Base-by-base conservation (phyloP, 768 basidiomycete genomes). In the Neoboletus magnificus region DNA sequence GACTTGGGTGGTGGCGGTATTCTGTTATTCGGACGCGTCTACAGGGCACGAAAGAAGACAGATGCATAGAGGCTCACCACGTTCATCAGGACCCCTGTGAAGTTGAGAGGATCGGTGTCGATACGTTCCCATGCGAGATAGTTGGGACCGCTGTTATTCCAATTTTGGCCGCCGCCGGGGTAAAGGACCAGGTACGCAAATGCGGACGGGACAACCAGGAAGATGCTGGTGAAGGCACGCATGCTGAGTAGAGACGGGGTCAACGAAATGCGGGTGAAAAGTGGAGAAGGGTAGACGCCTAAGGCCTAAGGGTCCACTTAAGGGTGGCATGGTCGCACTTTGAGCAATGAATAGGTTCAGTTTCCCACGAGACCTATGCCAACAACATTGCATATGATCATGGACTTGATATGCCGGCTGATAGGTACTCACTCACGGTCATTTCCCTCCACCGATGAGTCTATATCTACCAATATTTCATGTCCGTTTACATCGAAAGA, bases 61-160 rank as follows among this genome's bases (percentile, higher is more conserved):
- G 4, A 9, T 2, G 51, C 35, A 18, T 39, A 44, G 23, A 16
- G 23, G 11, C 78, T 42, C 51, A 85, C 89, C 66, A 77, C 69
- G 73, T 89, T 89, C 58, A 76, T 78, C 45, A 95, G 77, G 48
- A 91, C 73, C 46, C 80, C 77, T 15, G 87, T 81, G 70, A 93
- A 92, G 72, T 81, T 90, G 49, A 54, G 25, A 0, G 79, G 71
- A 66, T 95, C 93, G 10, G 87, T 89, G 50, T 59, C 56, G 56
- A 91, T 91, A 6, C 79, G 78, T 1, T 69, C 47, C 91, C 91
- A 95, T 7, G 73, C 55, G 52, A 91, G 72, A 16, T 73, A 76
- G 61, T 70, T 85, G 50, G 77, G 62, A 39, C 81, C 85, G 27
- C 69, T 66, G 66, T 76, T 79, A 30, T 77, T 79, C 91, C 90